Base-by-base conservation (phyloP, 345 rosid genomes). In the Eucalyptus pauciflora region DNA sequence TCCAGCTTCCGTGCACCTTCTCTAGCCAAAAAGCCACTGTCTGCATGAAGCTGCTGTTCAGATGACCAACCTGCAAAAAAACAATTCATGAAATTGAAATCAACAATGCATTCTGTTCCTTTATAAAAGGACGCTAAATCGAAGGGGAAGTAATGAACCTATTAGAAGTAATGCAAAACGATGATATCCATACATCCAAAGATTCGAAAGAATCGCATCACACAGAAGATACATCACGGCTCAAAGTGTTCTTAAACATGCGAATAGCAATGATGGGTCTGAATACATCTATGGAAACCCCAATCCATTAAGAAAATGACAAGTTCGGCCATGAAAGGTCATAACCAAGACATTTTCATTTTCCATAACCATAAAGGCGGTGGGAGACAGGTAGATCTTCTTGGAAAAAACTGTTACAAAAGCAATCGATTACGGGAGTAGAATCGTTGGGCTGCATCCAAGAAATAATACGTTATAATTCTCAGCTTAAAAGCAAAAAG, bases 271-370 rank as follows among this genome's bases (percentile, higher is more conserved):
- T 27, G 49, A 7, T 31, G 46, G 29, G 46, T n/a, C 43, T 18
- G 18, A 51, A 50, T 24, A 13, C 67, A 50, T 50, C 45, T 37
- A 37, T 43, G 88, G 67, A n/a, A n/a, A 54, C 11, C 60, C 54
- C 29, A 27, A 69, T 29, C 60, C 27, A 37, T 52, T 86, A 37
- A 88, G 37, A 92, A 80, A 60, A 86, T 51, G 87, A 90, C 58
- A 91, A 86, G 83, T 86, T 85, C 46, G 91, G 89, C 89, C 92
- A 90, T 88, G 90, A 93, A 92, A 91, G 93, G 92, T 92, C 88
- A 89, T 92, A 89, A 94, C 95, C 94, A 93, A 95, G 18, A 64
- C 71, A n/a, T 13, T 64, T 64, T 64, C 37, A 31, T 31, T 37
- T 31, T 31, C 43, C 14, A 67, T 8, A 31, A 67, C 9, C 43